Percentiles rank a stretch among this genome's conserved stretches.
Evolutionary conservation across 441 rosid species (phyloP).

Genomic region (Kokia cookei): DNA sequence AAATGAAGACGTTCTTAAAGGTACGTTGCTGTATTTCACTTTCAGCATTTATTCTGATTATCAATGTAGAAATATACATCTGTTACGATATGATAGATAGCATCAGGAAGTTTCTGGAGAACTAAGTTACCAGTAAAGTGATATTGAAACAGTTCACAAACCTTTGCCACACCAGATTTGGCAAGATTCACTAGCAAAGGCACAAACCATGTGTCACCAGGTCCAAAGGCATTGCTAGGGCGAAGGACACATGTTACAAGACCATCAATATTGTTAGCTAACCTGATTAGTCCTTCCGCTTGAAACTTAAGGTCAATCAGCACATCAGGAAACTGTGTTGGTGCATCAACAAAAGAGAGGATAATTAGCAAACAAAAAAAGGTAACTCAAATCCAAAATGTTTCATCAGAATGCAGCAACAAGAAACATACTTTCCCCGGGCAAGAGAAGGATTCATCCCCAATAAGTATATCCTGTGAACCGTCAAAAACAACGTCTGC

Average conservation of each 20-base stretch:
- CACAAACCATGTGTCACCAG: conserved; percentile 60
- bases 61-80: background rate
- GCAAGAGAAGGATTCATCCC: conserved; percentile 60
- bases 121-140: background rate
- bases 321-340: conserved; percentile 55
- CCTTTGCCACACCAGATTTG: conserved; percentile 87
- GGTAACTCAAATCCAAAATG: conserved; percentile 5
- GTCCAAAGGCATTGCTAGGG: conserved; percentile 86
- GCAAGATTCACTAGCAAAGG: conserved; percentile 60
- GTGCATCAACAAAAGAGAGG: conserved; percentile 5
- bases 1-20: background rate
- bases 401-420: conserved; percentile 3
- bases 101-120: background rate
- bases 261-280: conserved; percentile 71
- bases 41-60: background rate
- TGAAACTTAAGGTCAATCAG: conserved; percentile 86
- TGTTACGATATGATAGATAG: background rate
- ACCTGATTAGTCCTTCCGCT: conserved; percentile 72
- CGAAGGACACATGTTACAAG: conserved; percentile 89
- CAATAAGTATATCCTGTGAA: conserved; percentile 50
- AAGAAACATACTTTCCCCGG: conserved; percentile 50
- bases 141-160: conserved; percentile 16
- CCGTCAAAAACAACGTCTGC: conserved; percentile 85
- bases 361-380: conserved; percentile 10
- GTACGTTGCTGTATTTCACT: background rate